A percentile compares a stretch with the other conserved stretches of the same genome.
phyloP scores from a whole-genome alignment of 2,329 filamentous ascomycete species.

The Clonostachys solani region DNA sequence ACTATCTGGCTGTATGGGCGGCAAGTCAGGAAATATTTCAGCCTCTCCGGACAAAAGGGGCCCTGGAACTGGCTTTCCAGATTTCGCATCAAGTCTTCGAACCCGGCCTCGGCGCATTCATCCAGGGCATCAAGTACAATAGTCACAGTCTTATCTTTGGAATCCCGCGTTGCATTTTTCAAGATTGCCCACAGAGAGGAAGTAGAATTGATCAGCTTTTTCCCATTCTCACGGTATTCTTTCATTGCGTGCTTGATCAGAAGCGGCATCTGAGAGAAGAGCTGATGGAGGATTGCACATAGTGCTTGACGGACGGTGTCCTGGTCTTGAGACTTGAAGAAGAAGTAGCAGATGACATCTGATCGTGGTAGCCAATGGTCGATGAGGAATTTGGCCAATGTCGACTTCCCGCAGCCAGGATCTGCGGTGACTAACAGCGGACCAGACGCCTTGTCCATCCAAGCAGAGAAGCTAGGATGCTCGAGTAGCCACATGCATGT shows the following conservation, averaged over 20 bases:
- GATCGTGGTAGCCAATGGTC: constrained; percentile 13
- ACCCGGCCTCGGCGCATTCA: constrained; percentile 21
- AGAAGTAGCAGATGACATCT: constrained; percentile 31
- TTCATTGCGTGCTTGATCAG: constrained; percentile 24
- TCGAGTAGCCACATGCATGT: constrained; percentile 23
- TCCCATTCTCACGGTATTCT: constrained; percentile 14
- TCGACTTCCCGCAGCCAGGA: constrained; percentile 32
- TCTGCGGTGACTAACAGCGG: constrained; percentile 28
- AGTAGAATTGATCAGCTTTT: constrained; percentile 10
- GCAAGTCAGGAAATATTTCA: constrained; percentile 28
- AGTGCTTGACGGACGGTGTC: constrained; percentile 24
- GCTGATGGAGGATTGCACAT: constrained; percentile 33
- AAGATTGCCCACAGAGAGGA: constrained; percentile 26
- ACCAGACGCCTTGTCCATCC: constrained; percentile 16
- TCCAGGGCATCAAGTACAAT: constrained; percentile 34
- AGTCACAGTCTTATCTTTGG: constrained; percentile 17
- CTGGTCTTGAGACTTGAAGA: constrained; percentile 34
- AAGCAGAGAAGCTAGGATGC: constrained; percentile 18
- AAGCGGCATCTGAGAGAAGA: constrained; percentile 20
- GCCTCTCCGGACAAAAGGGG: not conserved
- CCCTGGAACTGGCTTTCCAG: constrained; percentile 1
- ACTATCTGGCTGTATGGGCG: constrained; percentile 23
- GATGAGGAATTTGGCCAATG: constrained; percentile 24
- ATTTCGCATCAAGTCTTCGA: constrained; percentile 9
- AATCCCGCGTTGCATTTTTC: constrained; percentile 12